These are phyloP conservation scores for Coniochaeta hoffmannii DNA, from an alignment of 2,329 filamentous ascomycete genomes.

Conservation along the genomic window DNA sequence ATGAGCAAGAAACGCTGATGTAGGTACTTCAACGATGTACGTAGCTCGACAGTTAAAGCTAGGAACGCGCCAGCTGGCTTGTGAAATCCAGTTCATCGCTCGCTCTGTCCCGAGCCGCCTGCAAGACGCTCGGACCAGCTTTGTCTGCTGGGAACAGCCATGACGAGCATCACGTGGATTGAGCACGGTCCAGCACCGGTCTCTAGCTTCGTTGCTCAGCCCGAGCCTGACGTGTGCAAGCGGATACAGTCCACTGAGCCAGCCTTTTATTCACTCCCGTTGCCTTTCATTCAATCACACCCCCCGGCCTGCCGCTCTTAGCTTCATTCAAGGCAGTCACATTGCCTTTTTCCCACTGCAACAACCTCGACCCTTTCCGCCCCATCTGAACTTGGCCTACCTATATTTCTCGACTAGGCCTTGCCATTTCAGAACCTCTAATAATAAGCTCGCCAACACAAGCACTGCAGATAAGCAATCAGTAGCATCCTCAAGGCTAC, in stretches of 20 bases:
- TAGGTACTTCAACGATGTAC: neutral
- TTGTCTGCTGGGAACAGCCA: neutral
- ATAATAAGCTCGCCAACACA: neutral
- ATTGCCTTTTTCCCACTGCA: neutral
- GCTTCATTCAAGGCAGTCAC: conserved; percentile 2
- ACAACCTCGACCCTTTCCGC: neutral
- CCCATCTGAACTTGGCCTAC: neutral
- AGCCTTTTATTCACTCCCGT: neutral
- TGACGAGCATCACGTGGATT: neutral
- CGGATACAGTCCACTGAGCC: neutral
- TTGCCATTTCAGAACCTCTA: neutral
- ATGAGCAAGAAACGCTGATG: neutral
- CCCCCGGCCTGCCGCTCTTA: conserved; percentile 2
- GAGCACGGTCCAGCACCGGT: neutral
- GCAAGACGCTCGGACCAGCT: neutral
- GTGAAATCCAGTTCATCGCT: neutral
- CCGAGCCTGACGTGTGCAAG: conserved; percentile 2
- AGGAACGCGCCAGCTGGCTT: neutral
- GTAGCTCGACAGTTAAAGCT: neutral
- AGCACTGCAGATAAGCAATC: neutral
- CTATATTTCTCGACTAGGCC: neutral
- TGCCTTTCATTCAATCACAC: conserved; percentile 2
- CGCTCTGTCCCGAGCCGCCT: neutral
- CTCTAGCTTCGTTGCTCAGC: conserved; percentile 1
- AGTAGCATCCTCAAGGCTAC: neutral